Evolutionary conservation across 306 rosid genomes (phyloP).

Genomic region (Cicer pinnatifidum): DNA sequence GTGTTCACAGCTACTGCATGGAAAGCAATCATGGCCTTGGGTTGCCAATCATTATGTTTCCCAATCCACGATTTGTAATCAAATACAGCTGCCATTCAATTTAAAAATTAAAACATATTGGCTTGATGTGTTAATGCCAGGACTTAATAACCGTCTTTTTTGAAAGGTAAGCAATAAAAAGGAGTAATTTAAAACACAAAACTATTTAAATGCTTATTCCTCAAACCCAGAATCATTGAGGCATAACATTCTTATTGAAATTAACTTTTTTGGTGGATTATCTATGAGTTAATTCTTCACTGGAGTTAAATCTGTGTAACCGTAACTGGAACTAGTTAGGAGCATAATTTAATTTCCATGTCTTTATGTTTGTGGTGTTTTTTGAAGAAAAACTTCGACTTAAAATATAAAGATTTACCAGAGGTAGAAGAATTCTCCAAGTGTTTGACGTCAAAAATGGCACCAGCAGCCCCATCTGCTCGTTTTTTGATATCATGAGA

Average conservation of each 20-base stretch:
- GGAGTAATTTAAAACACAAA: slow-evolving; percentile 8
- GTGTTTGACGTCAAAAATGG: slow-evolving; percentile 78
- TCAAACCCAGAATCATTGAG: slow-evolving; percentile 30
- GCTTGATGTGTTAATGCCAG: slow-evolving; percentile 15
- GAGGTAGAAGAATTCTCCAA: slow-evolving; percentile 63
- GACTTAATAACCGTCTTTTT: slow-evolving; percentile 3
- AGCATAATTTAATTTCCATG: slow-evolving; percentile 23
- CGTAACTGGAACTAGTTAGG: slow-evolving; percentile 16
- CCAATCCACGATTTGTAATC: slow-evolving; percentile 84
- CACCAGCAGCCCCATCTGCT: slow-evolving; percentile 84
- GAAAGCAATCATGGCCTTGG: slow-evolving; percentile 81
- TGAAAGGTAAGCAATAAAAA: slow-evolving; percentile 24
- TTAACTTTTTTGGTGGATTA: background rate
- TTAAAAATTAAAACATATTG: slow-evolving; percentile 42
- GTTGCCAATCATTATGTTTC: slow-evolving; percentile 84
- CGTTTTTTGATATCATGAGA: slow-evolving; percentile 77
- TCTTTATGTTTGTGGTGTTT: slow-evolving; percentile 18
- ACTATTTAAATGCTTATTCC: slow-evolving; percentile 22
- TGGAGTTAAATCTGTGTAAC: slow-evolving; percentile 17
- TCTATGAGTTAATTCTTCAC: slow-evolving; percentile 10
- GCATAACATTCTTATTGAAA: slow-evolving; percentile 26
- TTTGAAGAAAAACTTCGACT: background rate
- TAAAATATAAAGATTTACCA: slow-evolving; percentile 55
- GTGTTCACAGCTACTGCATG: slow-evolving; percentile 96
- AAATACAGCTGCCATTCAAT: slow-evolving; percentile 69